Percentiles rank a stretch among this genome's conserved stretches.
Conservation (phyloP, 2,329 filamentous ascomycete genomes). For the Amesomyces nigricolor region DNA sequence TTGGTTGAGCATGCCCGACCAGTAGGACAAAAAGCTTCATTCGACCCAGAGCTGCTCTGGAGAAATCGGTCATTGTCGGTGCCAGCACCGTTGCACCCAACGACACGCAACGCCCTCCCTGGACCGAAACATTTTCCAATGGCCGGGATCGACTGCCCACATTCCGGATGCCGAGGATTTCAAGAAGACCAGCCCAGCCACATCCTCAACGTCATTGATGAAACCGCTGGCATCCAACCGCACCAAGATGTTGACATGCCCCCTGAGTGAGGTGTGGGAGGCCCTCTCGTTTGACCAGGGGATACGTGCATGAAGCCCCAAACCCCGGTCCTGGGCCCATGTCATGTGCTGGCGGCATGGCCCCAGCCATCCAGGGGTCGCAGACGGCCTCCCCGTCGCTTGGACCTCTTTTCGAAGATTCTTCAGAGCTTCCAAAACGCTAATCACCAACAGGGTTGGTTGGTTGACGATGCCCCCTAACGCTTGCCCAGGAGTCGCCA, state of each 20-base stretch:
- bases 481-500: not conserved
- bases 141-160: too few relatives aligned
- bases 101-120: too few relatives aligned
- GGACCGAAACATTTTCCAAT: too few relatives aligned
- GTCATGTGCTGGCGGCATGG: not conserved
- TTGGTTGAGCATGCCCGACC: slow-evolving; percentile 6
- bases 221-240: not conserved
- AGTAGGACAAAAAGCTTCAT: too few relatives aligned
- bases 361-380: not conserved
- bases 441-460: slow-evolving; percentile 18
- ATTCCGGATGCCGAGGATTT: too few relatives aligned
- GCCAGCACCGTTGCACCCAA: too few relatives aligned
- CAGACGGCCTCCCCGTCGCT: slow-evolving; percentile 19
- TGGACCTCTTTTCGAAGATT: slow-evolving; percentile 28
- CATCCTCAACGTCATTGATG: not conserved
- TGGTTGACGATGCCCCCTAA: not conserved
- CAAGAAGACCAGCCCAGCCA: not conserved
- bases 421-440: slow-evolving; percentile 26
- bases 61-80: too few relatives aligned
- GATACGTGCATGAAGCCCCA: slow-evolving; percentile 10
- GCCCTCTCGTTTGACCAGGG: not conserved
- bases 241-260: not conserved
- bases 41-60: too few relatives aligned
- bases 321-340: slow-evolving; percentile 15
- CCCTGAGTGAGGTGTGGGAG: slow-evolving; percentile 5